Evolutionary conservation across 768 basidiomycete genomes (phyloP).

Genomic region (Pisolithus marmoratus): DNA sequence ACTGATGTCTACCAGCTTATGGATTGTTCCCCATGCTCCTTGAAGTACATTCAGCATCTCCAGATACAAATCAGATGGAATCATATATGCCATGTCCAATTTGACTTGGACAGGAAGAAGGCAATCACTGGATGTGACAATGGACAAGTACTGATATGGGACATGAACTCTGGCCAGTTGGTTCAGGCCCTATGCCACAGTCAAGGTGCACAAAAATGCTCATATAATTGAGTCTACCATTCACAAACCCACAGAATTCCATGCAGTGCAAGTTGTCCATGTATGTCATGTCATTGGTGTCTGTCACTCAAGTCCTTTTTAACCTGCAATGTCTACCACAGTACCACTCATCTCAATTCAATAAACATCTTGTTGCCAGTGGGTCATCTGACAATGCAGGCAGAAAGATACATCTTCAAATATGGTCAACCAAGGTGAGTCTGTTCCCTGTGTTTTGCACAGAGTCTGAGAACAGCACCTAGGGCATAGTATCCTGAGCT

Average conservation of each 20-base stretch:
- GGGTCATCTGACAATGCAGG: not conserved
- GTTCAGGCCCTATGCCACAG: not conserved
- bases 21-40: not conserved
- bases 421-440: not conserved
- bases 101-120: not conserved
- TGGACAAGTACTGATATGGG: constrained; percentile 2
- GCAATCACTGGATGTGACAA: not conserved
- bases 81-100: not conserved
- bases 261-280: not conserved
- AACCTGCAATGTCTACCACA: not conserved
- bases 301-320: not conserved
- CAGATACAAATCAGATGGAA: not conserved
- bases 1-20: not conserved
- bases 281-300: not conserved
- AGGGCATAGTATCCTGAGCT: no score
- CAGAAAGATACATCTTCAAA: not conserved
- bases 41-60: not conserved
- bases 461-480: no score
- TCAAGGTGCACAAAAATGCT: not conserved
- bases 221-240: not conserved
- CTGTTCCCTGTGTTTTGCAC: no score
- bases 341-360: not conserved
- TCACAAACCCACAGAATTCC: not conserved
- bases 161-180: not conserved
- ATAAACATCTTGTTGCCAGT: not conserved